Conservation (phyloP, 2,329 filamentous ascomycete species). For the Alternaria postmessia region DNA sequence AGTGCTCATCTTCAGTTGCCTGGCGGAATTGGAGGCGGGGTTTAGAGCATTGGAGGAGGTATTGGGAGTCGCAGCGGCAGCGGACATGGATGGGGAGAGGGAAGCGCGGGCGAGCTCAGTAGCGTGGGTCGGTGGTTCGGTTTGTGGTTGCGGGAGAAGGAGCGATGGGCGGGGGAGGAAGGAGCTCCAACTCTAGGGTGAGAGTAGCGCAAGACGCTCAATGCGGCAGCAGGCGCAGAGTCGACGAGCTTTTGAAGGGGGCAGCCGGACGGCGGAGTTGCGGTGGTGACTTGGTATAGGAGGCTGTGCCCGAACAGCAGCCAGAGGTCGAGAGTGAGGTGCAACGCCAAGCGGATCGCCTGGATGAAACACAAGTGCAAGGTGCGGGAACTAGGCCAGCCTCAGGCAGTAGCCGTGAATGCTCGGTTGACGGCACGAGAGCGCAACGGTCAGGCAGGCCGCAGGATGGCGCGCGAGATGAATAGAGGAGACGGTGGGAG, state of each 20-base stretch:
- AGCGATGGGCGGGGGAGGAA: constrained; percentile 26
- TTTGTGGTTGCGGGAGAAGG: constrained; percentile 21
- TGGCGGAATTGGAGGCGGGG: constrained; percentile 46
- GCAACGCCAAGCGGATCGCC: constrained; percentile 34
- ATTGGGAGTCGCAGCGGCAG: constrained; percentile 40
- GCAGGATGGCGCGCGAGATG: background rate
- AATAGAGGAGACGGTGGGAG: background rate
- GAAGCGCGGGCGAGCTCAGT: constrained; percentile 24
- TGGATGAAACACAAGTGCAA: constrained; percentile 27
- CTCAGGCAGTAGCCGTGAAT: constrained; percentile 21
- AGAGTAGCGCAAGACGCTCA: constrained; percentile 37
- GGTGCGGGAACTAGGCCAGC: constrained; percentile 31
- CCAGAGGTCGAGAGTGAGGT: constrained; percentile 28
- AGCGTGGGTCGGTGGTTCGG: constrained; percentile 18
- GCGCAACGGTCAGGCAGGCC: constrained; percentile 1
- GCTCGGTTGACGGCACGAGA: constrained; percentile 5
- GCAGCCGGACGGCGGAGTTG: constrained; percentile 31
- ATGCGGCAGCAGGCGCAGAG: constrained; percentile 29
- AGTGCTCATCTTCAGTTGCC: constrained; percentile 60
- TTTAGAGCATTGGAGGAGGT: constrained; percentile 47
- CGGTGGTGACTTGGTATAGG: constrained; percentile 24
- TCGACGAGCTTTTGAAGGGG: constrained; percentile 18
- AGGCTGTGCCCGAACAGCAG: constrained; percentile 33
- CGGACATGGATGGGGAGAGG: constrained; percentile 43
- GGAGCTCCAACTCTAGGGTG: constrained; percentile 23